Base-by-base conservation (phyloP, 208 protist genomes). In the Kentomonas sorsogonicus region DNA sequence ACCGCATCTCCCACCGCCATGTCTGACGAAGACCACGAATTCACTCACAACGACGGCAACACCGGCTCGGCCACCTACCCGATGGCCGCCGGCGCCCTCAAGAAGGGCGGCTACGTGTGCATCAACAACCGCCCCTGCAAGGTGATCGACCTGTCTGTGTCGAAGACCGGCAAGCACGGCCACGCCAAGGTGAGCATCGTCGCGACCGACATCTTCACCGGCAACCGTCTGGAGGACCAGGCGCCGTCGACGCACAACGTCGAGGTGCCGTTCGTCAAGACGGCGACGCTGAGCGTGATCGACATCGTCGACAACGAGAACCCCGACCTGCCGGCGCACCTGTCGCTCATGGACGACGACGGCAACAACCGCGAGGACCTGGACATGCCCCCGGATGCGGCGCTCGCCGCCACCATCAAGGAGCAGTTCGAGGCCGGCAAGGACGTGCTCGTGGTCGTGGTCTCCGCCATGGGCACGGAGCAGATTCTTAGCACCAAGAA, bases 101-200 rank as follows among this genome's bases (percentile, higher is more conserved):
- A 95, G 70, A 97, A 97, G 72, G 88, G 88, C 31, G 82, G 83
- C 30, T 87, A 92, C 63, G 63, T 95, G 45, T 81, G 80, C 65
- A 95, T 97, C 59, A 95, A 97, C 63, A 63, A 69, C 53, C 77
- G 77, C 23, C 97, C 98, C 48, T 99, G 97, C 85, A 99, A 98
- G 79, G 88, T 99, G 41, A 96, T 98, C 58, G 97, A 98, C 63
- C 92, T 97, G 69, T 98, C 91, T 43, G 98, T 97, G 22, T 99
- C 97, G 38, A 99, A 98, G 86, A 98, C 97, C 50, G 98, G 98
- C 61, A 99, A 99, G 86, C 98, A 99, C 80, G 98, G 98, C 63
- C 94, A 98, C 77, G 98, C 98, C 31, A 99, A 99, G 88, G 96
- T 98, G 41, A 89, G 98, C 68, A 95, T 99, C 69, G 88, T 89